These are phyloP conservation scores for Tricholoma sp. DNA, from an alignment of 768 basidiomycete genomes.

Conservation along the genomic window DNA sequence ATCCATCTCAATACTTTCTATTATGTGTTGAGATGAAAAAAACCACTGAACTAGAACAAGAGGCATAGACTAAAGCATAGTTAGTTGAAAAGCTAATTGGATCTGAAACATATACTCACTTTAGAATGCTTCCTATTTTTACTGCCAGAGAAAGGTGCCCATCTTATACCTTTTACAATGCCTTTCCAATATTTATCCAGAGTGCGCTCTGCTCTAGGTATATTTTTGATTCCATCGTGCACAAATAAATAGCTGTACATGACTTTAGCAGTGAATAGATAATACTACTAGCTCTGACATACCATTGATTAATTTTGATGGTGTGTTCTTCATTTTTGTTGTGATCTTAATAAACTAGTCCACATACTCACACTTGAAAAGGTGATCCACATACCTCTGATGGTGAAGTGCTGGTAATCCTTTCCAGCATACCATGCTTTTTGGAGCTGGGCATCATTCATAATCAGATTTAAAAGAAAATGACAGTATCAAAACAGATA, in stretches of 20 bases:
- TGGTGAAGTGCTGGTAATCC: neutral
- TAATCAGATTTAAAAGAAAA: neutral
- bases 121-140: no score
- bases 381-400: neutral
- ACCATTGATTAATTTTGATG: neutral
- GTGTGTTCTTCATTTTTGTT: neutral
- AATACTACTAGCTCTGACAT: neutral
- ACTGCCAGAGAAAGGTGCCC: no score
- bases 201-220: neutral
- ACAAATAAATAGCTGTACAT: neutral
- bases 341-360: neutral
- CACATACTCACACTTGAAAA: neutral
- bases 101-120: no score
- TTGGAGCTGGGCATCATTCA: neutral
- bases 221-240: neutral
- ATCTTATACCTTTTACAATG: neutral
- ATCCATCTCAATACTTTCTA: no score
- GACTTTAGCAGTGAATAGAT: neutral
- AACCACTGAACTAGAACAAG: no score
- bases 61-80: no score
- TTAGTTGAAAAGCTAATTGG: no score
- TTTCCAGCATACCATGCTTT: neutral
- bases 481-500: no score
- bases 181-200: neutral
- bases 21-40: no score